Percentiles rank a stretch among this genome's conserved stretches.
Conservation (phyloP, 2,329 filamentous ascomycete genomes). For the Bipolaris cookei region DNA sequence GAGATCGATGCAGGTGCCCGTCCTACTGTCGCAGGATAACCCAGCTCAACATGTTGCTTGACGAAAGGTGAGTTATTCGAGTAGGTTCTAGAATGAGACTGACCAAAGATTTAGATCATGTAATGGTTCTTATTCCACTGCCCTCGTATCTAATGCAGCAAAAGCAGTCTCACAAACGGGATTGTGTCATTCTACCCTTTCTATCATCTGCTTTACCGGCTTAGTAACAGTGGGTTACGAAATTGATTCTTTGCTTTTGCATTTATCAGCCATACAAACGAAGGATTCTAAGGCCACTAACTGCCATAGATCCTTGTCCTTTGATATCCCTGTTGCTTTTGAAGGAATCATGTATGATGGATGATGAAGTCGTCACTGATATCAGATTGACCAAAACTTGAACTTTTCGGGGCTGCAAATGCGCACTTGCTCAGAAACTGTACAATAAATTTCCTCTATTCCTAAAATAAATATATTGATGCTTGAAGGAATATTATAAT, state of each 20-base stretch:
- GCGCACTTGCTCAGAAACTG: background rate
- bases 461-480: background rate
- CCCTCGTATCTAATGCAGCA: background rate
- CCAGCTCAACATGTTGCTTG: background rate
- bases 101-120: background rate
- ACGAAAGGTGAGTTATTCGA: background rate
- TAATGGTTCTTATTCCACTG: background rate
- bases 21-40: conserved; percentile 16
- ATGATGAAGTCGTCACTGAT: background rate
- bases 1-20: conserved; percentile 26
- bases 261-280: background rate
- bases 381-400: background rate
- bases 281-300: background rate
- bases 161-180: background rate
- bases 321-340: background rate
- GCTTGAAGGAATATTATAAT: background rate
- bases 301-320: background rate
- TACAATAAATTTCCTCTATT: background rate
- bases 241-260: conserved; percentile 1
- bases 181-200: background rate
- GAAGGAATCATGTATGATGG: background rate
- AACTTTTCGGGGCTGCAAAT: background rate
- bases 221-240: conserved; percentile 4
- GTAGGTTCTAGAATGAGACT: background rate
- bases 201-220: background rate